These are phyloP conservation scores for Alloascoidea africana DNA, from an alignment of 805 yeast species.

Conservation along the genomic window DNA sequence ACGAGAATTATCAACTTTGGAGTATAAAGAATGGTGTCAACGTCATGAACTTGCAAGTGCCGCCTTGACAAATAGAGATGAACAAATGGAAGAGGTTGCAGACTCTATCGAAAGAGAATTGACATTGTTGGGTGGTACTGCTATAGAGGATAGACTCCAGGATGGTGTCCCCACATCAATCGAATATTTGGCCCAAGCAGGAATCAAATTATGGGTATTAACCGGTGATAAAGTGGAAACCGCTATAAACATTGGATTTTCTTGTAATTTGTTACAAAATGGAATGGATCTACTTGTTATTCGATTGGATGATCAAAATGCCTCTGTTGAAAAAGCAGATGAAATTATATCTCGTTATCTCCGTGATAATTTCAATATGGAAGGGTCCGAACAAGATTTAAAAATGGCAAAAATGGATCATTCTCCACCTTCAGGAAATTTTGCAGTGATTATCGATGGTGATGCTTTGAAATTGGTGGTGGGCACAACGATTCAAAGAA, in stretches of 20 bases:
- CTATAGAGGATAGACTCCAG: constrained; percentile 74
- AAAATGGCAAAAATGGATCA: constrained; percentile 39
- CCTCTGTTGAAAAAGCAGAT: constrained; percentile 35
- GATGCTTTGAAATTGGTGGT: constrained; percentile 51
- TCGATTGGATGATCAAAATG: constrained; percentile 35
- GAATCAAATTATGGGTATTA: constrained; percentile 73
- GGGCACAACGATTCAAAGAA: constrained; percentile 28
- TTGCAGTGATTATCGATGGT: constrained; percentile 68
- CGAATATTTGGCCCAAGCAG: constrained; percentile 52
- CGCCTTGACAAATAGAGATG: constrained; percentile 50
- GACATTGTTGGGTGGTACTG: constrained; percentile 65
- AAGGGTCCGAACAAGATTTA: constrained; percentile 43
- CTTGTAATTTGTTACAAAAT: constrained; percentile 61
- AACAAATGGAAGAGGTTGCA: constrained; percentile 57
- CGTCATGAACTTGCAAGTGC: constrained; percentile 53
- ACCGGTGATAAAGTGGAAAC: constrained; percentile 89
- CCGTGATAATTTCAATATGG: constrained; percentile 36
- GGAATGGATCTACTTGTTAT: constrained; percentile 64
- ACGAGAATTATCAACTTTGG: constrained; percentile 44
- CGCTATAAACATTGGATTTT: constrained; percentile 76
- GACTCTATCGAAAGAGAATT: constrained; percentile 57
- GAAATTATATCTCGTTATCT: constrained; percentile 37
- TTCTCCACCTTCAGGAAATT: constrained; percentile 49
- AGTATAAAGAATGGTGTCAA: constrained; percentile 47
- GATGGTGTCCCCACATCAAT: constrained; percentile 82